Evolutionary conservation across 2,329 filamentous ascomycete species (phyloP), one percentile per base, ranked within the genome.

Genomic region (Neonectria hederae): DNA sequence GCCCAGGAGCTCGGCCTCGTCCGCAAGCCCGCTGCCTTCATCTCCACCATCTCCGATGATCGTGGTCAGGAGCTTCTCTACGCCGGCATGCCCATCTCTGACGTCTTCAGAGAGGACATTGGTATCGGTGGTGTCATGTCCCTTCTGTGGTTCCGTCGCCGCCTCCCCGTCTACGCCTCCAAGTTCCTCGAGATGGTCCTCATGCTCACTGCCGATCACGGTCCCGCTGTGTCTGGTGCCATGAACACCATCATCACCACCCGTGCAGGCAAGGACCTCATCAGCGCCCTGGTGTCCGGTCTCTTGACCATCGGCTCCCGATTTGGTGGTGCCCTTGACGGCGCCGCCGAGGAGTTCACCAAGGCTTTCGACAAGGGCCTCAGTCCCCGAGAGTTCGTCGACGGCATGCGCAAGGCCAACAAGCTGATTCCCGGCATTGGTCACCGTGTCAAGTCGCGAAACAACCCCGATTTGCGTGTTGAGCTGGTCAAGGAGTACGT

Each of bases 161-260:
- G 96, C 79, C 92, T 99, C 68, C 96, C 96, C 69, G 86, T 91
- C 78, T 98, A 97, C 81, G 96, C 96, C 77, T 97, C 93, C 88
- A 97, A 97, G 85, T 99, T 99, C 88, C 85, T 99, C 74, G 96
- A 99, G 88, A 99, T 99, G 96, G 96, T 99, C 72, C 95, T 99
- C 81, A 99, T 99, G 96, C 90, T 99, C 78, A 99, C 96, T 78
- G 96, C 96, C 76, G 96, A 99, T 79, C 96, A 99, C 90, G 96
- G 96, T 83, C 96, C 96, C 59, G 96, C 96, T 75, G 96, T 99
- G 75, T 99, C 96, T 75, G 96, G 96, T 88, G 96, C 96, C 82
- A 99, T 99, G 96, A 99, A 99, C 91, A 99, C 96, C 80, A 99
- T 99, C 81, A 98, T 99, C 81, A 99, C 96, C 69, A 99, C 96